Conservation (phyloP, 208 protist species). For the Leishmania aethiopica region DNA sequence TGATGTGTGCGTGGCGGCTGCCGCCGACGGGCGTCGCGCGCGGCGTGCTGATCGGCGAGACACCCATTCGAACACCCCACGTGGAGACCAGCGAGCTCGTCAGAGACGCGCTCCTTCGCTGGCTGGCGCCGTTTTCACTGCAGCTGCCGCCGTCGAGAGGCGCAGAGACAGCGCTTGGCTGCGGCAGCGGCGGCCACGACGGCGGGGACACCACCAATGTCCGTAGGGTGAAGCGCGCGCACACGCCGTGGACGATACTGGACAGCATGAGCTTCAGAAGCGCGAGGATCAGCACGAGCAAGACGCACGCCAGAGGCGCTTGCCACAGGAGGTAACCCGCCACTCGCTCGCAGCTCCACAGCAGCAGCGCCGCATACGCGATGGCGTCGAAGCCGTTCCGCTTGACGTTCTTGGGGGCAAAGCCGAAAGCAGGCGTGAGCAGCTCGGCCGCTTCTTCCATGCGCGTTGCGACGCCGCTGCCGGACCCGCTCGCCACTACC, state of each 20-base stretch:
- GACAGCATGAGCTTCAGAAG: constrained; percentile 32
- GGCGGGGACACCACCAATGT: constrained; percentile 10
- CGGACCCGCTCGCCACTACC: constrained; percentile 1
- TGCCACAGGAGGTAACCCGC: constrained; percentile 24
- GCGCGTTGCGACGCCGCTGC: not conserved
- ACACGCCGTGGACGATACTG: constrained; percentile 10
- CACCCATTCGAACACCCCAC: constrained; percentile 8
- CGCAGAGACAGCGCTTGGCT: not conserved
- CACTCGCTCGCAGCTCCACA: constrained; percentile 44
- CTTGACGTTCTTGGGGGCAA: constrained; percentile 47
- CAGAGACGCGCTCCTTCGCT: not conserved
- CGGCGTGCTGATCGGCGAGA: constrained; percentile 12
- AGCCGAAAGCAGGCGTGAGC: constrained; percentile 40
- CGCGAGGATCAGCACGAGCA: constrained; percentile 27
- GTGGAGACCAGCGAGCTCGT: not conserved
- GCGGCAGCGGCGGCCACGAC: not conserved
- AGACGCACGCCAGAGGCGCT: constrained; percentile 31
- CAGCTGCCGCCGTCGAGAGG: not conserved
- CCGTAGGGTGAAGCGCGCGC: constrained; percentile 19
- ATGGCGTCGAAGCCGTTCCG: constrained; percentile 47
- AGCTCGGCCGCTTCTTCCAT: constrained; percentile 14
- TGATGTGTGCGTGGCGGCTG: not conserved
- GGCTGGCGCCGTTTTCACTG: not conserved
- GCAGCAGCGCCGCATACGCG: constrained; percentile 46
- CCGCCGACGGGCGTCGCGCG: constrained; percentile 4